Evolutionary conservation across 768 basidiomycete species (phyloP), one percentile per base, ranked within the genome.

Genomic region (Russula sp.): DNA sequence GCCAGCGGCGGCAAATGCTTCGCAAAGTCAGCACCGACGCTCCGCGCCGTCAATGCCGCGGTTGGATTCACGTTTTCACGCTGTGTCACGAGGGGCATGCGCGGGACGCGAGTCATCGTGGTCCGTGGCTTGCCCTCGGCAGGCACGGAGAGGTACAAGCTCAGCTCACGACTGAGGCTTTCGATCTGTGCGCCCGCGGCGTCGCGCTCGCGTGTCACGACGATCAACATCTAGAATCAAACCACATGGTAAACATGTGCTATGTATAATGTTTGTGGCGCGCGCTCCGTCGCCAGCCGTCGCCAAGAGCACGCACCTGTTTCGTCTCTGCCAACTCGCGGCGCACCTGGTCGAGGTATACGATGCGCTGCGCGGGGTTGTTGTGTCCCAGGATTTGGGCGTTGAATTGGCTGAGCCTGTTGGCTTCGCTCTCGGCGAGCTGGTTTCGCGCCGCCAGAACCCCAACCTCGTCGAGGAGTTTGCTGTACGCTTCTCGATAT

Each of bases 321-420:
- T 92, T 93, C 6, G 82, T 79, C 59, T 91, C 86, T 2, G 90
- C 84, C 54, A 95, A 75, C 71, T 96, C 93, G 60, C 81, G 77
- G 40, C 94, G 80, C 57, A 97, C 84, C 58, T 85, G 80, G 62
- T 95, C 94, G 16, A 97, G 85, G 68, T 96, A 95, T 72, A 85
- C 78, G 69, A 97, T 93, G 63, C 85, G 83, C 73, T 96, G 94
- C 1, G 85, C 84, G 9, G 90, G 89, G 70, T 95, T 94, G 39
- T 82, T 80, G 71, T 95, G 93, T 0, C 91, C 84, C 18, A 94
- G 76, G 62, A 96, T 88, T 71, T 94, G 85, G 0, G 91, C 89
- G 66, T 95, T 95, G 75, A 92, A 88, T 69, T 79, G 80, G 67
- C 88, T 85, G 48, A 96, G 79, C n/a, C 79, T 77, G 44, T 82